A percentile compares a stretch with the other conserved stretches of the same genome.
phyloP scores from a whole-genome alignment of 192 early-diverging fungal genomes.

The Phycomyces blakesleeanus region DNA sequence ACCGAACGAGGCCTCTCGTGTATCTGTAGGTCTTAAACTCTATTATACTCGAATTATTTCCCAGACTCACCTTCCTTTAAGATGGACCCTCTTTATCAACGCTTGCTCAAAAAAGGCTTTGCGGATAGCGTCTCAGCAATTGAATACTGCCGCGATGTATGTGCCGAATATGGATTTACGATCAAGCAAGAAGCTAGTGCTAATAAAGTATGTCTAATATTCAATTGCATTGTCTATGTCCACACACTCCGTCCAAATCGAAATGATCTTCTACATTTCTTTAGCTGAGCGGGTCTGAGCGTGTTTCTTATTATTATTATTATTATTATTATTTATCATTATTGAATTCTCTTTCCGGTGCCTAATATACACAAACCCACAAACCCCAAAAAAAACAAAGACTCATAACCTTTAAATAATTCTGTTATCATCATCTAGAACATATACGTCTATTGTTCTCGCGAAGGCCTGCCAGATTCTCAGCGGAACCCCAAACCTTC shows the following conservation, averaged over 20 bases:
- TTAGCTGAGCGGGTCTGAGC: neutral
- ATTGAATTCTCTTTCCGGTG: neutral
- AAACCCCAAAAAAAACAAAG: neutral
- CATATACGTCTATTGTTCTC: conserved; percentile 59
- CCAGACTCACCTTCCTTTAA: conserved; percentile 1
- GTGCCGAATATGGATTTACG: conserved; percentile 53
- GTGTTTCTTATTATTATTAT: neutral
- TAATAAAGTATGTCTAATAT: conserved; percentile 29
- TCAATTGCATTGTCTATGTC: neutral
- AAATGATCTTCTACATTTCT: too few species aligned
- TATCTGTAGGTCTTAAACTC: neutral
- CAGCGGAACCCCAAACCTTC: conserved; percentile 49
- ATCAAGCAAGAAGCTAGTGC: conserved; percentile 60
- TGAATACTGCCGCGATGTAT: conserved; percentile 45
- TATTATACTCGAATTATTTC: neutral
- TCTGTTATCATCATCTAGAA: conserved; percentile 35
- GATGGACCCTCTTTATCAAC: conserved; percentile 53
- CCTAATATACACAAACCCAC: neutral
- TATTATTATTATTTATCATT: conserved; percentile 12
- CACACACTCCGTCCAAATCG: too few species aligned
- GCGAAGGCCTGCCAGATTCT: conserved; percentile 56
- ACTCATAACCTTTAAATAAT: neutral
- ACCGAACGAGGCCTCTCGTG: neutral
- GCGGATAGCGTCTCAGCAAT: conserved; percentile 43
- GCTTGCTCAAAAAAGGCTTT: conserved; percentile 45